Percentiles rank a stretch among this genome's conserved stretches.
phyloP scores from a whole-genome alignment of 768 basidiomycete genomes.

The Hygrophoropsis aurantiaca region DNA sequence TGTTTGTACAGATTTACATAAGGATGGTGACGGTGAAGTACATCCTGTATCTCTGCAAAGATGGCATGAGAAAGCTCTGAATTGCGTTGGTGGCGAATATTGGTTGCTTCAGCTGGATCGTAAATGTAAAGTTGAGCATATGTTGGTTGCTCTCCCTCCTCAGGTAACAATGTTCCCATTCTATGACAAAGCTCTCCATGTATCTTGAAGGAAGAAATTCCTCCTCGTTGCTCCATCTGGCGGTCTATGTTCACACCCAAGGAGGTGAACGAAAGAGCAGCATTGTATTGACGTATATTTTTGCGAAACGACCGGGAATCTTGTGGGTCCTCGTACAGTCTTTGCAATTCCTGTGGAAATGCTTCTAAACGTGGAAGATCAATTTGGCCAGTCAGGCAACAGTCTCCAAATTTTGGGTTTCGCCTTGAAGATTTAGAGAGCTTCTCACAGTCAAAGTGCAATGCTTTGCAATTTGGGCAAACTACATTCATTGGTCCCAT shows the following conservation, averaged over 20 bases:
- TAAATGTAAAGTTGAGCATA: constrained; percentile 45
- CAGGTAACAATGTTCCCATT: constrained; percentile 31
- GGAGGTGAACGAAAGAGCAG: constrained; percentile 41
- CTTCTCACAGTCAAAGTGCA: too few relatives aligned
- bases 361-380: too few relatives aligned
- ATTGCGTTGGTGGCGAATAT: constrained; percentile 23
- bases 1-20: constrained; percentile 31
- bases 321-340: constrained; percentile 7
- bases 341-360: constrained; percentile 2
- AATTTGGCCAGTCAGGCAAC: too few relatives aligned
- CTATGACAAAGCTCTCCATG: constrained; percentile 37
- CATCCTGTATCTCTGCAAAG: constrained; percentile 23
- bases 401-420: too few relatives aligned
- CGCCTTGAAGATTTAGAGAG: too few relatives aligned
- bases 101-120: constrained; percentile 35
- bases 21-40: constrained; percentile 17
- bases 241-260: constrained; percentile 32
- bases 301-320: constrained; percentile 23
- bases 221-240: constrained; percentile 12
- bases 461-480: too few relatives aligned
- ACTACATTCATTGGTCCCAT: too few relatives aligned
- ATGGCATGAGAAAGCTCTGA: constrained; percentile 13
- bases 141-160: constrained; percentile 11
- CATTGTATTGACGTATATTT: constrained; percentile 39
- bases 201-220: constrained; percentile 31